Base-by-base conservation (phyloP, 2,329 filamentous ascomycete genomes). In the Plectosphaerella plurivora region DNA sequence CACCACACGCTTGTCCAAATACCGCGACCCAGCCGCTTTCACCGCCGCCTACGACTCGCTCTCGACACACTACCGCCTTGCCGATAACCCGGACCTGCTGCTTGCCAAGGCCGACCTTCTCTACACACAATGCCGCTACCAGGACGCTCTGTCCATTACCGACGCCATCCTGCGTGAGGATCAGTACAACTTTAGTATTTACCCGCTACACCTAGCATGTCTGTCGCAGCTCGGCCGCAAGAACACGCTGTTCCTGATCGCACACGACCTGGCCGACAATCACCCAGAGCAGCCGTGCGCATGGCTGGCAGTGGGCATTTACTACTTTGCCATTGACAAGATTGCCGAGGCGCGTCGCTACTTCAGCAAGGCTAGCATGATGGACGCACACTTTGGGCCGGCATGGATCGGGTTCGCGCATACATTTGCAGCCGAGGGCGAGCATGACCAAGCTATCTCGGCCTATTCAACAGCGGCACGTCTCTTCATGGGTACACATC, bases 401-500 rank as follows among this genome's bases (percentile, higher is more conserved):
- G 94, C 94, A 3, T 99, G 94, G 94, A 97, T 99, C 58, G 94
- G 95, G 1, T 99, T 99, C 65, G 94, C 94, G 1, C 95, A 99
- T 68, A 99, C 94, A 0, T 99, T 99, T 67, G 94, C 94, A 1
- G 92, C 91, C 11, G 94, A 99, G 68, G 94, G 94, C 50, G 94
- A 99, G 69, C 92, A 97, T 68, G 94, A 99, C 67, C 94, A 99
- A 72, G 94, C 94, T 47, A 97, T 99, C 57, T 95, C 92, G 9
- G 94, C 95, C 0, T 99, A 99, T 72, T 96, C 90, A 28, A 99
- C 94, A 1, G 94, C 94, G 1, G 93, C 93, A 2, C 82, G 94
- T 39, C 75, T 99, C 0, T 99, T 99, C 70, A 96, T 97, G 76
- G 94, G 94, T 39, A 97, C 93, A 0, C 95, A 99, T 67, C 78